Conservation (phyloP, 2,329 filamentous ascomycete genomes). For the Fusarium beomiforme region DNA sequence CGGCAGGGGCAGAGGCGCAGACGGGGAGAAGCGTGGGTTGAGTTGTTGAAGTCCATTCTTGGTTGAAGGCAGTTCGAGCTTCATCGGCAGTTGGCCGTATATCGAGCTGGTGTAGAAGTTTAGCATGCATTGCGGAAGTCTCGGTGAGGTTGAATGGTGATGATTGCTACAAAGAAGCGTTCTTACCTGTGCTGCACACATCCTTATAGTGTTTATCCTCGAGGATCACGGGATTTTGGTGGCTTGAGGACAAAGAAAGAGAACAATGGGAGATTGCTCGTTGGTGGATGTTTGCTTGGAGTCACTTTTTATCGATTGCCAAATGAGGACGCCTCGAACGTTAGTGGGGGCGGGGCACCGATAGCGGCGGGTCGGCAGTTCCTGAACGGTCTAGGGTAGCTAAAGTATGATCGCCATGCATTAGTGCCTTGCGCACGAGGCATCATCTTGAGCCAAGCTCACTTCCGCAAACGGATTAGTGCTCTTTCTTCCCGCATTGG, state of each 20-base stretch:
- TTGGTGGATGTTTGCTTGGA: conserved; percentile 27
- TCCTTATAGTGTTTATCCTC: conserved; percentile 13
- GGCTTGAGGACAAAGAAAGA: conserved; percentile 20
- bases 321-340: conserved; percentile 17
- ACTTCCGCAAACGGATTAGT: conserved; percentile 10
- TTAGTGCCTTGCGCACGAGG: conserved; percentile 31
- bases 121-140: conserved; percentile 9
- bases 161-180: background rate
- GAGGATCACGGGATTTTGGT: background rate
- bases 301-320: conserved; percentile 27
- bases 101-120: conserved; percentile 34
- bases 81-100: conserved; percentile 43
- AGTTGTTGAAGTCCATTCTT: conserved; percentile 37
- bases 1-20: conserved; percentile 86
- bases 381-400: conserved; percentile 22
- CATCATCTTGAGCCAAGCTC: conserved; percentile 10
- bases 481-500: background rate
- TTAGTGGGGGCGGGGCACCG: conserved; percentile 42
- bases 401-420: background rate
- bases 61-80: conserved; percentile 41
- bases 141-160: background rate
- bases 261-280: conserved; percentile 17
- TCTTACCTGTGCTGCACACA: conserved; percentile 41
- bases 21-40: conserved; percentile 80
- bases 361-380: conserved; percentile 25